A percentile compares a stretch with the other conserved stretches of the same genome.
Evolutionary conservation across 139 green algal genomes (phyloP).

Genomic region (Chlamydomonas incerta): DNA sequence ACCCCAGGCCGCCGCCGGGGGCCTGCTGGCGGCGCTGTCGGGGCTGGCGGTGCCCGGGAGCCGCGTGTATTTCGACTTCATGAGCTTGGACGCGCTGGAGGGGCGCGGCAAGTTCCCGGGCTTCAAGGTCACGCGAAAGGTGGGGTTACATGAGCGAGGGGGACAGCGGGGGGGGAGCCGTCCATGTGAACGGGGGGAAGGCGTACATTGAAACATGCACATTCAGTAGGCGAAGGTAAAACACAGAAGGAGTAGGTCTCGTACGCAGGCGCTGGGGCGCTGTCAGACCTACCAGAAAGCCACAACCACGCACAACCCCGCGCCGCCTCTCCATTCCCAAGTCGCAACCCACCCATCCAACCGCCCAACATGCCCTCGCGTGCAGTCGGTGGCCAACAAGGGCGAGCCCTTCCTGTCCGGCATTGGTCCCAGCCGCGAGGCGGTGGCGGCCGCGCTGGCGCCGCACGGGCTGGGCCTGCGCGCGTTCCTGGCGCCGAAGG

Average conservation of each 20-base stretch:
- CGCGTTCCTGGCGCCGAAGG: slow-evolving; percentile 45
- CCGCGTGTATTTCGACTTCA: slow-evolving; percentile 78
- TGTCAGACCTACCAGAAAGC: too few species aligned
- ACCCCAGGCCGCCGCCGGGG: slow-evolving; percentile 37
- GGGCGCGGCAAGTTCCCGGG: slow-evolving; percentile 44
- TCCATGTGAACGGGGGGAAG: neutral
- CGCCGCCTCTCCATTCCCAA: neutral
- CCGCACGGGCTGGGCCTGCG: slow-evolving; percentile 10
- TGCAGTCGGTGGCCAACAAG: slow-evolving; percentile 66
- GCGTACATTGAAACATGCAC: too few species aligned
- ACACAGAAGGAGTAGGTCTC: too few species aligned
- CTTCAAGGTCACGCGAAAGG: slow-evolving; percentile 61
- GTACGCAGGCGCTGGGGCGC: too few species aligned
- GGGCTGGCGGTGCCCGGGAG: slow-evolving; percentile 49
- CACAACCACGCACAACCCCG: too few species aligned
- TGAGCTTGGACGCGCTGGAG: slow-evolving; percentile 62
- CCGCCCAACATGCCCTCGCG: neutral
- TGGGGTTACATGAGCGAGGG: neutral
- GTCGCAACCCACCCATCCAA: neutral
- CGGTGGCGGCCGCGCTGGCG: slow-evolving; percentile 41
- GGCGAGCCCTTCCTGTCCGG: slow-evolving; percentile 65
- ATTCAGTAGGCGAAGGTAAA: too few species aligned
- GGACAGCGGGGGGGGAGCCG: too few species aligned
- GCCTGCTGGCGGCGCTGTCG: slow-evolving; percentile 53
- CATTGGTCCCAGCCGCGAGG: slow-evolving; percentile 36